phyloP scores from a whole-genome alignment of 306 rosid genomes.

The Pyrus bretschneideri region DNA sequence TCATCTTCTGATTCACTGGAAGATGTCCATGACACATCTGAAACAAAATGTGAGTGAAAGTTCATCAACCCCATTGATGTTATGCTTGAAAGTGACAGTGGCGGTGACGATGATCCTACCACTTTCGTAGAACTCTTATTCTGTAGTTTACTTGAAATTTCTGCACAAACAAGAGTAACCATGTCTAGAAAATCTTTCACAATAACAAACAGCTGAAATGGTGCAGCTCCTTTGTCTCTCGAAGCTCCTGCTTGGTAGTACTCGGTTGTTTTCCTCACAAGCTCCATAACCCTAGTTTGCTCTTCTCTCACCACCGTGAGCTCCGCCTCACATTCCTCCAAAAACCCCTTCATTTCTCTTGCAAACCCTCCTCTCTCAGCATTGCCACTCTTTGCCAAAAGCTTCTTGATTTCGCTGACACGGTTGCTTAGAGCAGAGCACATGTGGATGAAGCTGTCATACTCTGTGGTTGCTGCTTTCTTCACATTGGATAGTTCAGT shows the following conservation, averaged over 20 bases:
- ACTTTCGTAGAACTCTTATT: constrained; percentile 25
- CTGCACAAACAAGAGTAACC: constrained; percentile 53
- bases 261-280: constrained; percentile 60
- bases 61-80: constrained; percentile 29
- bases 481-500: constrained; percentile 53
- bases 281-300: constrained; percentile 45
- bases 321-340: constrained; percentile 65
- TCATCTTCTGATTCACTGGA: constrained; percentile 54
- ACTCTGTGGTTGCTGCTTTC: constrained; percentile 60
- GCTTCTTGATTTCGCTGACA: constrained; percentile 36
- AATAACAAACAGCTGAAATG: constrained; percentile 51
- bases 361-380: constrained; percentile 41
- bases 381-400: constrained; percentile 29
- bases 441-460: constrained; percentile 33
- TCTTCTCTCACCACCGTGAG: constrained; percentile 53
- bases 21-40: constrained; percentile 31
- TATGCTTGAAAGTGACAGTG: constrained; percentile 44
- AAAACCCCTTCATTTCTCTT: constrained; percentile 53
- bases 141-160: constrained; percentile 35
- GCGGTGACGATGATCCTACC: constrained; percentile 28
- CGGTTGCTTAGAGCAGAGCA: constrained; percentile 34
- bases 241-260: constrained; percentile 55
- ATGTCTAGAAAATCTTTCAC: constrained; percentile 60
- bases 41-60: constrained; percentile 36
- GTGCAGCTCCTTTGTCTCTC: constrained; percentile 37